Base-by-base conservation (phyloP, 1,284 basidiomycete genomes). In the Ustilago esculenta region DNA sequence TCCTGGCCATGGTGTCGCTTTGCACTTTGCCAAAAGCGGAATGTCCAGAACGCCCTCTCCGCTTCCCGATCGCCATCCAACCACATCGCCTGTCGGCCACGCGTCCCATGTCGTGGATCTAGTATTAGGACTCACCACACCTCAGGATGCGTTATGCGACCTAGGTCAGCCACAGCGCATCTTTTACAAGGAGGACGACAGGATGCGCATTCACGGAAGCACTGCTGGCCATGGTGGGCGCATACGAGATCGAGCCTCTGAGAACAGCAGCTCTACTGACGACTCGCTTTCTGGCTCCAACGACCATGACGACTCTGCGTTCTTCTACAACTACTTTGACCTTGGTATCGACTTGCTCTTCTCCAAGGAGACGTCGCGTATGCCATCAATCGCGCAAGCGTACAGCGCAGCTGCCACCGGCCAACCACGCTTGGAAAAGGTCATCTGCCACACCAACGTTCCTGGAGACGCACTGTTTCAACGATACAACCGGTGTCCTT, bases 311-410 rank as follows among this genome's bases (percentile, higher is more conserved):
- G 54, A 61, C 39, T 60, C 65, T 15, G 60, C 70, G 0, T 65
- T 72, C 33, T 72, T 72, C 42, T 72, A 64, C 65, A 72, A 72
- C 54, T 72, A 72, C 51, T 72, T 72, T 55, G 70, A 72, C 30
- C 63, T 72, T 3, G 70, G 70, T 15, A 53, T 72, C 29, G 70
- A 72, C 48, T 27, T 72, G 33, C 44, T 72, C 3, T 72, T 72
- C 24, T 68, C 69, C 2, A 55, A 43, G 30, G 40, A 64, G 35
- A 42, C 45, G 1, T 25, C 25, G 14, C 51, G 55, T 5, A 64
- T 64, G 60, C 45, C 48, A 9, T 51, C 50, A 21, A 40, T 52
- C 15, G 51, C 51, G 4, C 56, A 60, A 27, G 50, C 32, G 23
- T 58, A 65, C 25, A 35, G 36, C 27, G 67, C 66, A 3, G 37